A percentile compares a stretch with the other conserved stretches of the same genome.
Conservation (phyloP, 2,329 filamentous ascomycete genomes). For the Neophaeococcomyces aloes region DNA sequence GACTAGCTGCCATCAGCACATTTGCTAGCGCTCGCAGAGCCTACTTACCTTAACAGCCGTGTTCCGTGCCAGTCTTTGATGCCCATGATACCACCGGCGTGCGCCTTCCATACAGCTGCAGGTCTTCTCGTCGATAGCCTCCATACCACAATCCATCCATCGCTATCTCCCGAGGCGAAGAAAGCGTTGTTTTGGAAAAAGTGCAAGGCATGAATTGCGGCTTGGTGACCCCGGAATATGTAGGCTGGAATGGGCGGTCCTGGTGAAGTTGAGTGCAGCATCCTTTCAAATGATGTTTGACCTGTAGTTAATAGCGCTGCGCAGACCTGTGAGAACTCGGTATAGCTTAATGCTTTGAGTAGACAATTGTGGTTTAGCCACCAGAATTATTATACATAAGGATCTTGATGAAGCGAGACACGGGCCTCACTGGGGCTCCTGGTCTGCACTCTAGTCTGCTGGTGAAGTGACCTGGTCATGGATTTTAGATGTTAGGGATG, state of each 20-base stretch:
- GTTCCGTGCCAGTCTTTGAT: slow-evolving; percentile 60
- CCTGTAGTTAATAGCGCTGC: too few relatives aligned
- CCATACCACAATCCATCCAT: slow-evolving; percentile 84
- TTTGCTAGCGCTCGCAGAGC: slow-evolving; percentile 9
- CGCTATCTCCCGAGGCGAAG: slow-evolving; percentile 76
- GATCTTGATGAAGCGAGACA: too few relatives aligned
- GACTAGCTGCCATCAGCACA: slow-evolving; percentile 42
- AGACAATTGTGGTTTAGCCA: too few relatives aligned
- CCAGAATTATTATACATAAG: too few relatives aligned
- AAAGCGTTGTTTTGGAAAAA: slow-evolving; percentile 66
- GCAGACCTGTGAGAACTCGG: too few relatives aligned
- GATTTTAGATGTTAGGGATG: too few relatives aligned
- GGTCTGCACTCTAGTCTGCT: too few relatives aligned
- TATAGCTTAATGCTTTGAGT: too few relatives aligned
- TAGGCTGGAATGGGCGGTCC: slow-evolving; percentile 48
- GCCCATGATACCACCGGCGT: slow-evolving; percentile 65
- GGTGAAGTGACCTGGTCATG: too few relatives aligned
- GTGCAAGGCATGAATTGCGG: slow-evolving; percentile 64
- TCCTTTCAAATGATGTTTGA: too few relatives aligned
- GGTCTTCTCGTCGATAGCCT: slow-evolving; percentile 70
- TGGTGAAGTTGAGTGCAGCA: too few relatives aligned
- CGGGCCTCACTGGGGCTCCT: too few relatives aligned
- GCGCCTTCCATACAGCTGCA: slow-evolving; percentile 75
- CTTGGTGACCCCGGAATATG: slow-evolving; percentile 75
- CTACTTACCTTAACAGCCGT: slow-evolving; percentile 68